Evolutionary conservation across 176 grass and related monocot genomes (phyloP).

Genomic region (Puccinellia tenuiflora): DNA sequence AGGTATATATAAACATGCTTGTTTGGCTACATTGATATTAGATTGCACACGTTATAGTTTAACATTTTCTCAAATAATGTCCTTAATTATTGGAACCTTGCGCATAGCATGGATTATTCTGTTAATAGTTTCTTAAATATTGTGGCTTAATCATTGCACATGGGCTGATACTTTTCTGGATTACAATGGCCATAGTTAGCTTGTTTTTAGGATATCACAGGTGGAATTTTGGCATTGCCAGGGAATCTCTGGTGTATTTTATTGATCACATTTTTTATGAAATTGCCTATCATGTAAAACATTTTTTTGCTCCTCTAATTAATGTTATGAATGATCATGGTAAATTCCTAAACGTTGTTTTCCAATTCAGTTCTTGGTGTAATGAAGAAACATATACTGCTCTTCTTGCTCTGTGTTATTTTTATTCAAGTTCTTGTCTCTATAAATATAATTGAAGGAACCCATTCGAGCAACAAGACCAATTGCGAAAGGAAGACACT

Average conservation of each 20-base stretch:
- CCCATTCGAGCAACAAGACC: not conserved
- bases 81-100: not conserved
- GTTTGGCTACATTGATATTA: not conserved
- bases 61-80: not conserved
- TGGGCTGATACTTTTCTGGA: not conserved
- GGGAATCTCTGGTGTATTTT: not conserved
- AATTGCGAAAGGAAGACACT: not conserved
- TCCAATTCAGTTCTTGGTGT: not conserved
- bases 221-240: not conserved
- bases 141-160: not conserved
- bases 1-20: not conserved
- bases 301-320: no score
- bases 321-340: no score
- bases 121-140: not conserved
- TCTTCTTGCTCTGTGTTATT: not conserved
- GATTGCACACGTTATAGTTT: no score
- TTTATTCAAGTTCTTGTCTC: not conserved
- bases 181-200: not conserved
- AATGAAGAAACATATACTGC: not conserved
- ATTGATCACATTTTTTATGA: no score
- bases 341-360: not conserved
- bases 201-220: not conserved
- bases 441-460: not conserved
- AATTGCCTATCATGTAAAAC: no score
- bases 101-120: not conserved